A percentile compares a stretch with the other conserved stretches of the same genome.
These are phyloP conservation scores for Coniosporium apollinis DNA, from an alignment of 495 filamentous ascomycete genomes.

Conservation along the genomic window DNA sequence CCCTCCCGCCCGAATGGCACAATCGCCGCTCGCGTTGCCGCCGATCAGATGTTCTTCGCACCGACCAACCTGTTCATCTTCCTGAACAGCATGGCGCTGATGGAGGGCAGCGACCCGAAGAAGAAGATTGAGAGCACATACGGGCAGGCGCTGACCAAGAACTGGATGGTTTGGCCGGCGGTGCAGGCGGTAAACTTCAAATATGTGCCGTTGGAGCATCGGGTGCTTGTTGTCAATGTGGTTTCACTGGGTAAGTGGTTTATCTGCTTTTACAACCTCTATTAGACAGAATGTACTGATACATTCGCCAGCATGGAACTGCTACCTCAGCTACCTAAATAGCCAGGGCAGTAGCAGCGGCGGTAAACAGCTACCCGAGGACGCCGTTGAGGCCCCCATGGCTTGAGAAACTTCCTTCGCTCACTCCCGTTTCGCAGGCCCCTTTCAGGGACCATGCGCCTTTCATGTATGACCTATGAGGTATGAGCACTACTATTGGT, in stretches of 20 bases:
- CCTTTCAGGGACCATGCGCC: too few relatives aligned
- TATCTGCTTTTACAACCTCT: too few relatives aligned
- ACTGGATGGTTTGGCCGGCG: conserved; percentile 84
- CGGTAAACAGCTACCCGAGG: too few relatives aligned
- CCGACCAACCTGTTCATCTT: conserved; percentile 68
- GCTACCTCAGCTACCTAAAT: conserved; percentile 77
- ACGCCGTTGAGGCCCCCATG: too few relatives aligned
- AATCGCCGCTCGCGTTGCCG: conserved; percentile 62
- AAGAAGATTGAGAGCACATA: conserved; percentile 61
- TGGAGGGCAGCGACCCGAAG: conserved; percentile 58
- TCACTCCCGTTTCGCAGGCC: too few relatives aligned
- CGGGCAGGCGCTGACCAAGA: conserved; percentile 51
- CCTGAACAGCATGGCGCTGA: conserved; percentile 66
- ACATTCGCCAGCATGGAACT: conserved; percentile 69
- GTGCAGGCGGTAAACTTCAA: conserved; percentile 87
- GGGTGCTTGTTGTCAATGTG: conserved; percentile 79
- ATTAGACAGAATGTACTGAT: conserved; percentile 3
- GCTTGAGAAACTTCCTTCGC: too few relatives aligned
- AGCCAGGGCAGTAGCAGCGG: conserved; percentile 21
- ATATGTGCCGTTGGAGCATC: conserved; percentile 69
- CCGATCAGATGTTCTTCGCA: conserved; percentile 78
- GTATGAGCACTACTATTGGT: too few relatives aligned
- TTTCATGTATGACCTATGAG: too few relatives aligned
- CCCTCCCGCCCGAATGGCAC: conserved; percentile 43
- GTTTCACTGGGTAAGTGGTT: conserved; percentile 54